Conservation (phyloP, 176 grass and related monocot species). For the Ananas comosus region DNA sequence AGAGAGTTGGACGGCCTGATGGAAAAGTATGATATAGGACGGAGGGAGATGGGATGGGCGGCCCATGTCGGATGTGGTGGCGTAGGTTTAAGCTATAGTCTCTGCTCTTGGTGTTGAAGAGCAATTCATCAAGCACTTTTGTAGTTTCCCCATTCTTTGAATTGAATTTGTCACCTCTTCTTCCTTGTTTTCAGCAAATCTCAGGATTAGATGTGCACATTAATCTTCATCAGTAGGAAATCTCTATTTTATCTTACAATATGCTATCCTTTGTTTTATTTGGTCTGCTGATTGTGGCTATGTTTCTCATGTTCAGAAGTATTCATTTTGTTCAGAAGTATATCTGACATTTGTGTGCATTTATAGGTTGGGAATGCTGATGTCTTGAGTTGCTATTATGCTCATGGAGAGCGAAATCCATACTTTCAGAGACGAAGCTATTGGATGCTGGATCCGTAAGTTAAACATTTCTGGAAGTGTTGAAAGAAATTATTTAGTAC, state of each 20-base stretch:
- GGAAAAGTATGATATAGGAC: too few species aligned
- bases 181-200: slow-evolving; percentile 3
- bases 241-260: too few species aligned
- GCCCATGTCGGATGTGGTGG: background rate
- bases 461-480: slow-evolving; percentile 6
- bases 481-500: background rate
- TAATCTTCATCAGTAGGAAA: background rate
- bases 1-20: too few species aligned
- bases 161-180: background rate
- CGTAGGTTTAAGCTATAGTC: background rate
- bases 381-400: slow-evolving; percentile 91
- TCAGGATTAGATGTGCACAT: background rate
- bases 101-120: background rate
- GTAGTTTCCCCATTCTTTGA: background rate
- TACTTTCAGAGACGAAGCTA: slow-evolving; percentile 85
- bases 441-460: slow-evolving; percentile 97
- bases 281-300: background rate
- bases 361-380: slow-evolving; percentile 85
- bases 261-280: background rate
- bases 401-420: slow-evolving; percentile 86
- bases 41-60: background rate
- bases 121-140: background rate
- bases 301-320: background rate
- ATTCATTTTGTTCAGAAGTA: background rate
- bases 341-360: slow-evolving; percentile 19